Evolutionary conservation across 306 rosid genomes (phyloP), one percentile per base, ranked within the genome.

Genomic region (Cucumis hystrix): DNA sequence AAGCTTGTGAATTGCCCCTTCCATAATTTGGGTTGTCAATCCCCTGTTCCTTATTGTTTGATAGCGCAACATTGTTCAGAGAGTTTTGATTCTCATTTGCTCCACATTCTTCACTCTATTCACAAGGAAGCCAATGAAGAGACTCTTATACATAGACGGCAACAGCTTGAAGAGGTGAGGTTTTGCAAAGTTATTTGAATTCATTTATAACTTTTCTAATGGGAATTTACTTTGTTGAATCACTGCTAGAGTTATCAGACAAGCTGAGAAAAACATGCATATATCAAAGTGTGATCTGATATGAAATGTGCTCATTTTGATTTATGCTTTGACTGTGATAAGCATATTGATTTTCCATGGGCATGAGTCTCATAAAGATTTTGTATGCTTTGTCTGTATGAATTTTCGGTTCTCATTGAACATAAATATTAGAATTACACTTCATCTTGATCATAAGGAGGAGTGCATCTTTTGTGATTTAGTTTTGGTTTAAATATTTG

Each of bases 1-100:
- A 93, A 88, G 88, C 88, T 93, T 77, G 90, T 89, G 49, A 89
- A 87, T 58, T 93, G 98, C 81, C 93, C 96, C 28, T 93, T 93
- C 75, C 84, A 89, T 84, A 76, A 89, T 10, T 77, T 88, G 72
- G 97, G 98, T 66, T 93, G 98, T 64, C 86, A 83, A 47, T 86
- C 88, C 54, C 78, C 92, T 15, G 45, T 91, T 33, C 87, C 91
- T 8, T 86, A 91, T 43, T 78, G 87, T 79, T 30, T 78, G 85
- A 83, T 87, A 58, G 88, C 84, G 23, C 83, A 84, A 30, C 98
- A 93, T 83, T 75, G 78, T 83, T 79, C 82, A 5, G 87, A 86
- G 41, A 79, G 86, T 30, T 66, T 86, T 69, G 76, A 67, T 66
- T 86, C 87, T 83, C 98, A 93, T 66, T 59, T 93, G 84, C 79